phyloP scores from a whole-genome alignment of 805 yeast species.

The Ogataea haglerorum region DNA sequence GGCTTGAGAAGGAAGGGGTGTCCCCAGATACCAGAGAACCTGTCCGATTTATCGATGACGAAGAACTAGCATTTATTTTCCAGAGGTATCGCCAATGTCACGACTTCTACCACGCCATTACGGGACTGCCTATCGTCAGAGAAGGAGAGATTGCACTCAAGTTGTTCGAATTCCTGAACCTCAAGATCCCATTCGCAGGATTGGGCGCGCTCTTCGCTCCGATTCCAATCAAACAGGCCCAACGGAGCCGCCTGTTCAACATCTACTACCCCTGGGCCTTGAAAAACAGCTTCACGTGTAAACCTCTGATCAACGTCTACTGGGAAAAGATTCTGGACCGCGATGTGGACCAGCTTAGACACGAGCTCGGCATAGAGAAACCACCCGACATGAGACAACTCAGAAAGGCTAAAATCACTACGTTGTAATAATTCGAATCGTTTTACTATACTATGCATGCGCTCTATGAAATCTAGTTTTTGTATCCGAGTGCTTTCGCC shows the following conservation, averaged over 20 bases:
- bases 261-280: constrained; percentile 89
- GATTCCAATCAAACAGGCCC: constrained; percentile 59
- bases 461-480: constrained; percentile 7
- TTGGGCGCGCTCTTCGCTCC: constrained; percentile 91
- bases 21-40: constrained; percentile 92
- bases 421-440: neutral
- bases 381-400: constrained; percentile 78
- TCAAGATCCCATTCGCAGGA: constrained; percentile 95
- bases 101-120: constrained; percentile 91
- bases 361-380: constrained; percentile 64
- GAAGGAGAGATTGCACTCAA: constrained; percentile 98
- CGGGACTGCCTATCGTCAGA: constrained; percentile 83
- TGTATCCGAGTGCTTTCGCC: constrained; percentile 1
- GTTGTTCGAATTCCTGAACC: constrained; percentile 85
- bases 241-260: constrained; percentile 59
- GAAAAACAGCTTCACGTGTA: constrained; percentile 64
- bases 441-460: constrained; percentile 3
- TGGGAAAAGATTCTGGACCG: constrained; percentile 83
- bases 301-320: constrained; percentile 79
- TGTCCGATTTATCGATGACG: constrained; percentile 83
- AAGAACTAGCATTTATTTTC: constrained; percentile 87
- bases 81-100: constrained; percentile 95
- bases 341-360: constrained; percentile 70
- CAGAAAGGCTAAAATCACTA: constrained; percentile 39
- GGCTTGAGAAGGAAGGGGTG: constrained; percentile 85